Evolutionary conservation across 768 basidiomycete species (phyloP).

Genomic region (Naganishia vaughanmartiniae): DNA sequence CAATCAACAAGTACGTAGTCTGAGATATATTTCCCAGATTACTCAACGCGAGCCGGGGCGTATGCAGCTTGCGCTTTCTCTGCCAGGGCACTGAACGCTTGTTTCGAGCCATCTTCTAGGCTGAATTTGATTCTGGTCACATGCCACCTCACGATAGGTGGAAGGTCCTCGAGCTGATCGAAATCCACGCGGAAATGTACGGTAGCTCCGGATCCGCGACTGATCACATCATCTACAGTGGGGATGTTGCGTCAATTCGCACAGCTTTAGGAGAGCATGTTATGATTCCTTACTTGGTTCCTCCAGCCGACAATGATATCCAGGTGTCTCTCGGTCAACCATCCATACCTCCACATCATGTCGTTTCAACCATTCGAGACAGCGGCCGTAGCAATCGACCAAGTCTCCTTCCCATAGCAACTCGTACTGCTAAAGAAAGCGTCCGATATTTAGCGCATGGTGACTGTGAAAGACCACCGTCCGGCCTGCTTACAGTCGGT

Average conservation of each 20-base stretch:
- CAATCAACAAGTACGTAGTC: too few relatives aligned
- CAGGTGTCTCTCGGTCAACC: constrained; percentile 1
- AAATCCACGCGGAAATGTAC: constrained; percentile 9
- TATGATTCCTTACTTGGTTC: background rate
- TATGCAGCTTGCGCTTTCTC: constrained; percentile 48
- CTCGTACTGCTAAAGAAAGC: background rate
- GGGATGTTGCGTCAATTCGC: background rate
- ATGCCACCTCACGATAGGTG: background rate
- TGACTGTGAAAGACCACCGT: too few relatives aligned
- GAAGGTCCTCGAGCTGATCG: background rate
- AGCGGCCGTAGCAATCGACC: constrained; percentile 14
- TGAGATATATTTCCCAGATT: background rate
- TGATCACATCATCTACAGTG: background rate
- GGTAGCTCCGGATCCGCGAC: background rate
- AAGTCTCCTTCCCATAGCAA: constrained; percentile 20
- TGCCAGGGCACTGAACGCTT: background rate
- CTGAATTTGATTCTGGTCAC: background rate
- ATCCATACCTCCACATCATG: constrained; percentile 15
- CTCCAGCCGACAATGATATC: background rate
- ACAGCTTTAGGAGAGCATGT: background rate
- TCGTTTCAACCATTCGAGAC: background rate
- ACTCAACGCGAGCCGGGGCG: constrained; percentile 47
- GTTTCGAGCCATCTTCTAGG: constrained; percentile 26
- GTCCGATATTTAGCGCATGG: background rate
- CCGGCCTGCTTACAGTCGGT: background rate